Percentiles rank a stretch among this genome's conserved stretches.
These are phyloP conservation scores for Periglandula ipomoeae DNA, from an alignment of 2,329 filamentous ascomycete genomes.

Conservation along the genomic window DNA sequence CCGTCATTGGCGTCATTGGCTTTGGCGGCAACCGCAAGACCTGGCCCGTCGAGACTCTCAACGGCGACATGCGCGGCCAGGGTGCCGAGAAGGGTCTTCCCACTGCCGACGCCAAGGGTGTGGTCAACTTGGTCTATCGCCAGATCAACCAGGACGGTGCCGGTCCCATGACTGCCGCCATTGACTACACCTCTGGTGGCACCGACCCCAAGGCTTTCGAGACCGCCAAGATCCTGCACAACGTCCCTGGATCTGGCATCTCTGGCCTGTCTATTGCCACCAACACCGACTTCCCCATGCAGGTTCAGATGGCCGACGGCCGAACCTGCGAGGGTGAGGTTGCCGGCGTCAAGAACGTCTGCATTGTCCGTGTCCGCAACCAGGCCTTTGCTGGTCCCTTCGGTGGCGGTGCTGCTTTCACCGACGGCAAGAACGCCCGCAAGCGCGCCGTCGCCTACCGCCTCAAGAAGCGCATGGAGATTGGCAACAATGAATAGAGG, in stretches of 20 bases:
- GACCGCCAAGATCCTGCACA: conserved; percentile 45
- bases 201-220: conserved; percentile 52
- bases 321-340: conserved; percentile 56
- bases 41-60: conserved; percentile 36
- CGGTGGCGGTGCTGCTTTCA: conserved; percentile 58
- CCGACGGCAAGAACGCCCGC: conserved; percentile 45
- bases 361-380: conserved; percentile 57
- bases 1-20: conserved; percentile 7
- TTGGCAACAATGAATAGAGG: too few relatives aligned
- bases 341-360: conserved; percentile 52
- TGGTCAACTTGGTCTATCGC: conserved; percentile 55
- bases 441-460: conserved; percentile 53
- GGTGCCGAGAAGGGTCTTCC: conserved; percentile 48
- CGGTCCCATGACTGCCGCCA: conserved; percentile 49
- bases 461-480: conserved; percentile 29
- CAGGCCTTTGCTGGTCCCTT: conserved; percentile 53
- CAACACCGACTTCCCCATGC: conserved; percentile 55
- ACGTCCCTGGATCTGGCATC: conserved; percentile 49
- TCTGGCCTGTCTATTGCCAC: conserved; percentile 48
- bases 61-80: conserved; percentile 43
- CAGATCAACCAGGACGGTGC: conserved; percentile 66
- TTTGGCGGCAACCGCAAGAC: conserved; percentile 30
- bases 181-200: conserved; percentile 55
- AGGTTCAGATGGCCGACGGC: conserved; percentile 54
- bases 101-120: conserved; percentile 50